These are phyloP conservation scores for Syzygium aromaticum DNA, from an alignment of 345 rosid species.

Conservation along the genomic window DNA sequence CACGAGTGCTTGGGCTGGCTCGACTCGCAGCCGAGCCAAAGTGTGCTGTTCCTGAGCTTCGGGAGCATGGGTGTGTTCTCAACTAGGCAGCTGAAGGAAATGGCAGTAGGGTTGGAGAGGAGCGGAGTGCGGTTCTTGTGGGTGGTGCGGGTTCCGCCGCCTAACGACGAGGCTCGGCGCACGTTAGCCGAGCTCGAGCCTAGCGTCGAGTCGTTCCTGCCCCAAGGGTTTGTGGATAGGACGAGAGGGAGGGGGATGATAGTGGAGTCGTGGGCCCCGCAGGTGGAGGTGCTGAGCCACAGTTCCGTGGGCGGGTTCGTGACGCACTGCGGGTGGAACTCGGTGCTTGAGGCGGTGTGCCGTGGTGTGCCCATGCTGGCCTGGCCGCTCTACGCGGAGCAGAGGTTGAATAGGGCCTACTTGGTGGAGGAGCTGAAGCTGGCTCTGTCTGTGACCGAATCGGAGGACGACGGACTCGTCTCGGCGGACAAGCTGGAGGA, in stretches of 20 bases:
- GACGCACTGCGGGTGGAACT: slow-evolving; percentile 18
- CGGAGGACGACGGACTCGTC: slow-evolving; percentile 11
- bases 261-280: slow-evolving; percentile 12
- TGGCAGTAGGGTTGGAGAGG: slow-evolving; percentile 28
- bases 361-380: slow-evolving; percentile 39
- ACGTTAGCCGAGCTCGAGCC: not conserved
- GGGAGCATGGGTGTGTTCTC: slow-evolving; percentile 29
- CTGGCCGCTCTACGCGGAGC: slow-evolving; percentile 44
- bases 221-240: slow-evolving; percentile 27
- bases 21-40: slow-evolving; percentile 14
- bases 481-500: slow-evolving; percentile 16
- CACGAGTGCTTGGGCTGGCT: slow-evolving; percentile 28
- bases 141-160: slow-evolving; percentile 29
- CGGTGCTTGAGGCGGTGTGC: slow-evolving; percentile 24
- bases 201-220: slow-evolving; percentile 10
- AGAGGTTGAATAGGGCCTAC: slow-evolving; percentile 10
- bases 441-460: not conserved
- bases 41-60: slow-evolving; percentile 27
- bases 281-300: slow-evolving; percentile 7
- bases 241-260: slow-evolving; percentile 10
- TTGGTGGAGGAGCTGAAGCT: slow-evolving; percentile 22
- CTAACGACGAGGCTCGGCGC: not conserved
- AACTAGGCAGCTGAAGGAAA: slow-evolving; percentile 23
- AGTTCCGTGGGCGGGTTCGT: slow-evolving; percentile 12
- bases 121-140: slow-evolving; percentile 31